Evolutionary conservation across 2,329 filamentous ascomycete genomes (phyloP), one percentile per base, ranked within the genome.

Genomic region (Pseudogymnoascus sp.): DNA sequence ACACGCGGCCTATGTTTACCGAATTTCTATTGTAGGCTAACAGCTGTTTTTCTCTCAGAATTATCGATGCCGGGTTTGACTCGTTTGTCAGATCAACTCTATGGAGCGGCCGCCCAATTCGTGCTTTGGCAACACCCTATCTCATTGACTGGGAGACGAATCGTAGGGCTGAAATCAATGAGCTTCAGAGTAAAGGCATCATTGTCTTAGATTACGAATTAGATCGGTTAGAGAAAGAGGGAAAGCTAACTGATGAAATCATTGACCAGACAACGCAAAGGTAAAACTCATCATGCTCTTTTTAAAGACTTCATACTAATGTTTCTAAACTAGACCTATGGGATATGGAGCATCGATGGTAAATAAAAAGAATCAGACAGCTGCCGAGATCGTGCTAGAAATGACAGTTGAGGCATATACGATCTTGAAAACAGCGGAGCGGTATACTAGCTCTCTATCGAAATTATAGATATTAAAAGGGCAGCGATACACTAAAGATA

Each of bases 61-160:
- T 61, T 51, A 31, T 51, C 71, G 96, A 92, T 41, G 85, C 92
- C 59, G 84, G 89, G 70, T 96, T 92, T 75, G 90, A 96, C 77
- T 92, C 96, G 79, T 96, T 93, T 72, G 81, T 96, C 74, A 89
- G 91, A 74, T 97, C 92, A 60, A 89, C 96, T 76, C 96, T 97
- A 79, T 97, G 96, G 84, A 97, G 92, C 63, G 78, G 92, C 63
- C 90, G 92, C 61, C 92, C 92, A 31, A 82, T 97, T 73, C 91
- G 92, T 68, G 92, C 97, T 63, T 88, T 91, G 74, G 92, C 85
- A 74, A 97, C 96, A 81, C 78, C 88, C 2, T 97, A 97, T 78
- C 96, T 97, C 72, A 76, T 85, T 74, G 89, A 96, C 82, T 97
- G 92, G 92, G 92, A 97, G 80, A 87, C 87, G 71, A 92, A 96